Conservation (phyloP, 495 filamentous ascomycete genomes). For the Xylaria palmicola region DNA sequence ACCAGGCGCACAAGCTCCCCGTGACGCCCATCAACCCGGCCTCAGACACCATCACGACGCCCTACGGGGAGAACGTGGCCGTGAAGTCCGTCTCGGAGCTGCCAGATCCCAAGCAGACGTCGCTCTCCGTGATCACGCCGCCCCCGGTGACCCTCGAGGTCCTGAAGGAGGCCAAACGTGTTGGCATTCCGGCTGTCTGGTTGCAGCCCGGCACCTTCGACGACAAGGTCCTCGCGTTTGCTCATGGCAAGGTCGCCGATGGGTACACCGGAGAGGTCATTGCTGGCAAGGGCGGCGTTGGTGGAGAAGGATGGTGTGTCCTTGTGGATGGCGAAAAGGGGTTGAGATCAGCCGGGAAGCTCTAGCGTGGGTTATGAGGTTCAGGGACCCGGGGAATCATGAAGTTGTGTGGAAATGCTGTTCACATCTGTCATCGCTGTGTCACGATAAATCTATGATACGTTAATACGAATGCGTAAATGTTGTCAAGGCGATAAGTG, state of each 20-base stretch:
- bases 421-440: too few relatives aligned
- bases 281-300: constrained; percentile 63
- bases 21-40: constrained; percentile 83
- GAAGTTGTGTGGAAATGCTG: too few relatives aligned
- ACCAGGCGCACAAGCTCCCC: constrained; percentile 70
- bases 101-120: constrained; percentile 63
- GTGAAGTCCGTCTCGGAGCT: constrained; percentile 64
- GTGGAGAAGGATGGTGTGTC: constrained; percentile 85
- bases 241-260: constrained; percentile 46
- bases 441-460: too few relatives aligned
- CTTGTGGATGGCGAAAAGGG: constrained; percentile 82
- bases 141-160: constrained; percentile 68
- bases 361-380: constrained; percentile 12
- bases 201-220: constrained; percentile 90
- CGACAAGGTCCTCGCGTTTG: constrained; percentile 66
- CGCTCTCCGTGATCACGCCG: constrained; percentile 85
- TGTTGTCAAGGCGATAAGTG: too few relatives aligned
- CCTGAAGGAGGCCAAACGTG: constrained; percentile 74
- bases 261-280: constrained; percentile 64
- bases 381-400: not conserved
- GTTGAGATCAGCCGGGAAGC: constrained; percentile 57
- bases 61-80: constrained; percentile 56
- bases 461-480: too few relatives aligned
- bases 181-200: constrained; percentile 82
- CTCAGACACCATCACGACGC: constrained; percentile 54